Base-by-base conservation (phyloP, 2,329 filamentous ascomycete genomes). In the Scopulariopsis brevicaulis region DNA sequence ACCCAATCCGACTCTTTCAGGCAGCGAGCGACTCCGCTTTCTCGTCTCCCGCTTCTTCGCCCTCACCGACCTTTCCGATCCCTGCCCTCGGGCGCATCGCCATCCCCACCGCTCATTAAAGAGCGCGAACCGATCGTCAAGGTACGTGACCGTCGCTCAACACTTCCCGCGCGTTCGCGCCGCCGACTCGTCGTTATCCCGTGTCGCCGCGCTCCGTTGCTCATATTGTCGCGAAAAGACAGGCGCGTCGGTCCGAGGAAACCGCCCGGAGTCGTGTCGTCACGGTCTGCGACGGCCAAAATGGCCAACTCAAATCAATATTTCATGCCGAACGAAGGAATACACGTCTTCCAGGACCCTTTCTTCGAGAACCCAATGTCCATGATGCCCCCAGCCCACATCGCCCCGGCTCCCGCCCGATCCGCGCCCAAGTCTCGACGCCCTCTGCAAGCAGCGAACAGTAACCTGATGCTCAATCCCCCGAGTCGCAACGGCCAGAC, bases 391-490 rank as follows among this genome's bases (percentile, higher is more conserved):
- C 77, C 81, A 64, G 78, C 79, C 51, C 78, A 79, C 43, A 82
- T 83, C 79, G 78, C 79, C 35, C 72, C 75, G 53, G 70, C 75
- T 55, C 67, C 73, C 55, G 80, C 76, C 60, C 73, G 75, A 28
- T 68, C 73, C 37, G 55, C 55, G 18, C 48, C 55, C 12, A 57
- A 43, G 48, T 32, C 40, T n/a, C 74, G 77, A 57, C 74, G 77
- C 53, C 75, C 78, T 32, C 70, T 81, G 12, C 71, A 74, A 63
- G 74, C 66, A 62, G 72, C 78, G 64, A 80, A 79, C 71, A 75
- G 78, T 61, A 88, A 88, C 70, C 78, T 86, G 64, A 73, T 85
- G 58, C 78, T 93, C 64, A 84, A 87, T 64, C 86, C 87, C 25
- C 77, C 81, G 62, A 70, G 8, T 20, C 55, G 25, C 7, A n/a